phyloP scores from a whole-genome alignment of 2,329 filamentous ascomycete genomes.

The Aspergillus pseudotamarii region DNA sequence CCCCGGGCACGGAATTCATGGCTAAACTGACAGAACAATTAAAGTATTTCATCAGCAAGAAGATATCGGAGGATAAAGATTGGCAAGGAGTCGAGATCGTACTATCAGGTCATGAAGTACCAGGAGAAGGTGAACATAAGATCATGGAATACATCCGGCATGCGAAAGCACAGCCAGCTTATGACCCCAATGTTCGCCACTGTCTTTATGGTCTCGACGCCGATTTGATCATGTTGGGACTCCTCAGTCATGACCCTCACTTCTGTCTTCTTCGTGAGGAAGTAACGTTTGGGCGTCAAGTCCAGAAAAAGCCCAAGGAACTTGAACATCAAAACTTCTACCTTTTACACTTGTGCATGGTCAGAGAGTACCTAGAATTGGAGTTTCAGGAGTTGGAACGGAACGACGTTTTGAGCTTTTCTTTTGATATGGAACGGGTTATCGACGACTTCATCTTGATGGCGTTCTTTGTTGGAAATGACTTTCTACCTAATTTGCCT shows the following conservation, averaged over 20 bases:
- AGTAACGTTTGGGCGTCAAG: constrained; percentile 91
- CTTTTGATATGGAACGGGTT: constrained; percentile 90
- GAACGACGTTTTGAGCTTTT: constrained; percentile 70
- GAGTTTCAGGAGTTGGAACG: constrained; percentile 92
- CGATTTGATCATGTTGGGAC: constrained; percentile 96
- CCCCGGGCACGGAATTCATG: constrained; percentile 96
- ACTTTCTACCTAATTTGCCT: constrained; percentile 96
- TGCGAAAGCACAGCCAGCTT: constrained; percentile 90
- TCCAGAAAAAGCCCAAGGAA: constrained; percentile 88
- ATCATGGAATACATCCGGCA: constrained; percentile 99
- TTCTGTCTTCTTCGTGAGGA: constrained; percentile 97
- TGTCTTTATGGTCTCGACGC: constrained; percentile 97
- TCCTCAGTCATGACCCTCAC: constrained; percentile 96
- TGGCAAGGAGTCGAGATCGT: constrained; percentile 98
- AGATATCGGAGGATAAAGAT: constrained; percentile 92
- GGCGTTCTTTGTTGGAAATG: constrained; percentile 99
- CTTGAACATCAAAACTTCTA: constrained; percentile 99
- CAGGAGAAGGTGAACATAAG: constrained; percentile 98
- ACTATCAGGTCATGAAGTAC: constrained; percentile 94
- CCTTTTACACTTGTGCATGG: constrained; percentile 94
- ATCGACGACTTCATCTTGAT: constrained; percentile 99
- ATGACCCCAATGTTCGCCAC: constrained; percentile 91
- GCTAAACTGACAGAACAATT: constrained; percentile 90
- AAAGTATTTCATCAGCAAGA: constrained; percentile 99
- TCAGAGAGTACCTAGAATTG: constrained; percentile 92